Conservation (phyloP, 202 grass and related monocot species). For the Brachypodium distachyon region DNA sequence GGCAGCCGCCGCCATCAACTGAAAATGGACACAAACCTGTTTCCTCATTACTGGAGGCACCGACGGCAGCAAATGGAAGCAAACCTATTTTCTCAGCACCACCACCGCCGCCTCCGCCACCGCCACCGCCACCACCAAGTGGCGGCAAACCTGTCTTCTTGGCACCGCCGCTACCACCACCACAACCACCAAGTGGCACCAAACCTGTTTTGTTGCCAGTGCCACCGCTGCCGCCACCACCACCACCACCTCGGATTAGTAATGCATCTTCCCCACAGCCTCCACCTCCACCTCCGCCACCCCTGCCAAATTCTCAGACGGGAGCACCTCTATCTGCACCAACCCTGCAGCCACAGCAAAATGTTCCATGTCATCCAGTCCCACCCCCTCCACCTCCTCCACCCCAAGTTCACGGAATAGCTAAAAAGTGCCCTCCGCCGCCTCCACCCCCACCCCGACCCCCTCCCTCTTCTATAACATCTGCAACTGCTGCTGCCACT, state of each 20-base stretch:
- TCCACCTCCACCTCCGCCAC: neutral
- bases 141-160: neutral
- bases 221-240: neutral
- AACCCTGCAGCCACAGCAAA: constrained; percentile 1
- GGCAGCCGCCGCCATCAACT: neutral
- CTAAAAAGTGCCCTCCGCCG: constrained; percentile 20
- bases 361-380: neutral
- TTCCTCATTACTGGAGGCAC: neutral
- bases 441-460: constrained; percentile 25
- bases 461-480: constrained; percentile 15
- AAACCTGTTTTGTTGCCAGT: neutral
- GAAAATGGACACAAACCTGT: neutral
- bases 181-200: neutral
- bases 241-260: constrained; percentile 11
- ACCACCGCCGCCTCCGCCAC: neutral
- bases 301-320: neutral
- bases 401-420: constrained; percentile 7
- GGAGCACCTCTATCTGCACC: neutral
- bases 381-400: constrained; percentile 9
- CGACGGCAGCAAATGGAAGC: neutral
- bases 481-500: constrained; percentile 4
- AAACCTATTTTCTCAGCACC: neutral
- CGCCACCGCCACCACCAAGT: neutral
- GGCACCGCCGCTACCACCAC: neutral
- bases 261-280: neutral